Evolutionary conservation across 2,329 filamentous ascomycete genomes (phyloP).

Genomic region (Capronia epimyces): DNA sequence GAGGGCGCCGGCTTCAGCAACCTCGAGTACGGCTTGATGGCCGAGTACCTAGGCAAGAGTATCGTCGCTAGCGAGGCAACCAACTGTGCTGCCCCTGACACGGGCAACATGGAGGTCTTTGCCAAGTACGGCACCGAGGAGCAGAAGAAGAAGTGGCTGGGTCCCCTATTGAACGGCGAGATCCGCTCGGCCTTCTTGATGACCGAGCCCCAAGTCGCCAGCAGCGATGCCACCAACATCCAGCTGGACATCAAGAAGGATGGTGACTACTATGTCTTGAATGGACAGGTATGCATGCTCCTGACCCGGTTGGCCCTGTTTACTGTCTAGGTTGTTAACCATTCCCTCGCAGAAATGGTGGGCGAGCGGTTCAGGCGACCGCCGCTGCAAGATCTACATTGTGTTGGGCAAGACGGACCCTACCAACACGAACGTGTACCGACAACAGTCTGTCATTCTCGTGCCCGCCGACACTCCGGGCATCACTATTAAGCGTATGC

Average conservation of each 20-base stretch:
- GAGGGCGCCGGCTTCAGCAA: conserved; percentile 83
- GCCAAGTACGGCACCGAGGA: conserved; percentile 79
- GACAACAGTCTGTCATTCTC: conserved; percentile 87
- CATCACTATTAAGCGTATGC: conserved; percentile 88
- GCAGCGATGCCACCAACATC: conserved; percentile 89
- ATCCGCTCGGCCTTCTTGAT: conserved; percentile 89
- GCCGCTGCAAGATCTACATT: conserved; percentile 85
- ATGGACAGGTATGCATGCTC: conserved; percentile 49
- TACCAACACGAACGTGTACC: conserved; percentile 69
- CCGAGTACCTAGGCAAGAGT: conserved; percentile 87
- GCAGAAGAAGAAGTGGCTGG: conserved; percentile 71
- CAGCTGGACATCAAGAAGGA: conserved; percentile 75
- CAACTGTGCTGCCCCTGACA: conserved; percentile 87
- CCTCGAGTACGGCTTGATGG: conserved; percentile 96
- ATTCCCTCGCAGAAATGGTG: conserved; percentile 78
- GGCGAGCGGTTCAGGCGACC: conserved; percentile 92
- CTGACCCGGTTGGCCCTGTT: neutral
- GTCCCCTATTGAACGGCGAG: conserved; percentile 72
- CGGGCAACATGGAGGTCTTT: conserved; percentile 91
- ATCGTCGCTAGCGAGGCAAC: conserved; percentile 75
- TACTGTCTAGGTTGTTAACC: neutral
- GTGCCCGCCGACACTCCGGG: conserved; percentile 77
- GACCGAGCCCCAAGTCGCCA: conserved; percentile 86
- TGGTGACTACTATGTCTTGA: conserved; percentile 83
- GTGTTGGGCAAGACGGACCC: conserved; percentile 93